Conservation (phyloP, 345 rosid species). For the Bretschneidera sinensis region DNA sequence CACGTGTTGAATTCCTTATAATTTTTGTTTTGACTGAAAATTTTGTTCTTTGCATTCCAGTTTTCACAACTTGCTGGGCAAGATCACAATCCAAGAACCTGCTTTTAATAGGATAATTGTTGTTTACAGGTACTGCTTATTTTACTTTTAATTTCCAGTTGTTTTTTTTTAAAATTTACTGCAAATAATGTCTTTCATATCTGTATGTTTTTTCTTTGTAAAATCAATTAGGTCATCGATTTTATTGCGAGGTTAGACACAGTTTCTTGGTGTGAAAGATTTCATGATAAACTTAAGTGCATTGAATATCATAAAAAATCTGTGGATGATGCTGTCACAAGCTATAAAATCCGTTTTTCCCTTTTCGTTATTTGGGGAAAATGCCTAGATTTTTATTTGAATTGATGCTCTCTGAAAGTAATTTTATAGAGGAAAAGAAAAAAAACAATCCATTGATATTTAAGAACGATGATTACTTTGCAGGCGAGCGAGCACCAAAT, state of each 20-base stretch:
- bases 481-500: slow-evolving; percentile 62
- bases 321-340: background rate
- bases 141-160: slow-evolving; percentile 13
- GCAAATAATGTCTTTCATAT: background rate
- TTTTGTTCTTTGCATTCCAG: slow-evolving; percentile 33
- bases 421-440: background rate
- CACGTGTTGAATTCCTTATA: background rate
- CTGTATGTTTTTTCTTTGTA: background rate
- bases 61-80: slow-evolving; percentile 53
- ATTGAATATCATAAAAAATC: too few relatives aligned
- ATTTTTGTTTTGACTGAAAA: background rate
- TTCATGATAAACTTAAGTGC: too few relatives aligned
- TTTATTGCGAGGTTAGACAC: background rate
- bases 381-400: background rate
- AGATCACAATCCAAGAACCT: slow-evolving; percentile 84
- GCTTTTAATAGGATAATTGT: slow-evolving; percentile 94
- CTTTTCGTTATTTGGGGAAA: background rate
- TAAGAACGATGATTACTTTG: slow-evolving; percentile 22
- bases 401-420: slow-evolving; percentile 5
- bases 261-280: slow-evolving; percentile 2
- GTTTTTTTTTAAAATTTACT: background rate
- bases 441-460: background rate
- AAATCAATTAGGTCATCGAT: background rate
- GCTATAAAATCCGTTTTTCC: background rate
- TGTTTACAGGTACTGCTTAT: slow-evolving; percentile 65